Evolutionary conservation across 129 eudicot genomes (phyloP), one percentile per base, ranked within the genome.

Genomic region (Helianthus tuberosus): DNA sequence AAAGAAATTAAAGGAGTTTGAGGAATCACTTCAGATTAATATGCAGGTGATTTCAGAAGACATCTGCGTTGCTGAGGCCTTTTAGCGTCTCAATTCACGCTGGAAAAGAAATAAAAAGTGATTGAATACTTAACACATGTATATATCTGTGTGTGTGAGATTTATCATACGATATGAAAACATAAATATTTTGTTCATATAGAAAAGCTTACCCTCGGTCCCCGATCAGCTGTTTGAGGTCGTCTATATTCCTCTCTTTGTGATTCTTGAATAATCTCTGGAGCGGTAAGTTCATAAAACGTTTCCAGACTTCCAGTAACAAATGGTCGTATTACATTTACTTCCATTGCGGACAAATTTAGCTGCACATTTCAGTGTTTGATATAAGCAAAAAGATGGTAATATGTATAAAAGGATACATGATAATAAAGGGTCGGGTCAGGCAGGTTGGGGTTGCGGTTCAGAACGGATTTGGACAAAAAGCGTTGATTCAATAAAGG

Each of bases 281-380:
- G 91, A 82, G 88, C 82, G 44, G 80, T 87, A 14, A 90, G 96
- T 84, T 90, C 87, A 78, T 84, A 90, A 87, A 90, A 94, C 6
- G 88, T 89, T 80, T 88, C 89, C 10, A 94, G 84, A 70, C 96
- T 88, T 74, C 84, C 86, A 9, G 87, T 86, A 41, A 88, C 87
- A 81, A 94, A 94, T 60, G 97, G 98, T 11, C 96, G 87, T 67
- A 94, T 92, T 75, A 90, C 82, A 76, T 90, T 94, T 72, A 93
- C 98, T 85, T 94, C 98, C 98, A 94, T 90, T n/a, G 97, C 98
- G 38, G 98, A 90, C 43, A 94, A 77, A 59, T 94, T 88, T 75
- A 94, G 75, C 97, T 90, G 86, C 87, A 83, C 23, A 64, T 71
- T 11, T 64, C 65, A 69, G 23, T 58, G 58, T 35, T 39, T 76